phyloP scores from a whole-genome alignment of 305 asterid genomes.

The Fraxinus paxiana region DNA sequence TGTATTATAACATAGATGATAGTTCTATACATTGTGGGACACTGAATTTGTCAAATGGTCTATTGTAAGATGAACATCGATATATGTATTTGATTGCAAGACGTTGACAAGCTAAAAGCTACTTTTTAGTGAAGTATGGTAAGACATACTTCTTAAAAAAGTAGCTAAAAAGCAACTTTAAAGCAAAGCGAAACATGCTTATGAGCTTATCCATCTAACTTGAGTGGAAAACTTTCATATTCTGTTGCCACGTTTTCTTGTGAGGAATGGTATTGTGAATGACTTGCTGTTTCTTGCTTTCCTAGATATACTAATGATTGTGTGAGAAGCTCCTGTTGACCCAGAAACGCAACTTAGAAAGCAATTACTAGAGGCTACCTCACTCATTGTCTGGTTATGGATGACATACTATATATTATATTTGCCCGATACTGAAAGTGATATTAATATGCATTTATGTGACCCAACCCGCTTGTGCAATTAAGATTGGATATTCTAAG shows the following conservation, averaged over 20 bases:
- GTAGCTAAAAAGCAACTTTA: neutral
- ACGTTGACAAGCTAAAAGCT: neutral
- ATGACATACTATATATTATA: neutral
- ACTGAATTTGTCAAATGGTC: constrained; percentile 14
- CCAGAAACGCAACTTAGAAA: neutral
- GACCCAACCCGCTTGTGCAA: neutral
- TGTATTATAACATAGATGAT: constrained; percentile 23
- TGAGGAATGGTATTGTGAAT: neutral
- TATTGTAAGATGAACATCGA: neutral
- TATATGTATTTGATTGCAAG: neutral
- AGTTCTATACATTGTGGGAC: neutral
- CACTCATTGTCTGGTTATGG: neutral
- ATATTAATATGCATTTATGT: neutral
- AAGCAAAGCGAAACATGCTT: neutral
- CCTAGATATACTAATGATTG: neutral
- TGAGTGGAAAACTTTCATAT: neutral
- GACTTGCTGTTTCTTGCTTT: neutral
- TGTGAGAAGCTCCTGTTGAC: neutral
- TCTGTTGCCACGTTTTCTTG: neutral
- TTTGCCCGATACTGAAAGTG: neutral
- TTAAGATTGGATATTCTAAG: neutral
- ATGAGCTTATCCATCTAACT: neutral
- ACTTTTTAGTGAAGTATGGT: neutral
- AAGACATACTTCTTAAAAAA: neutral
- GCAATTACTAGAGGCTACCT: neutral